A percentile compares a stretch with the other conserved stretches of the same genome.
phyloP scores from a whole-genome alignment of 2,329 filamentous ascomycete genomes.

The Zalaria obscura region DNA sequence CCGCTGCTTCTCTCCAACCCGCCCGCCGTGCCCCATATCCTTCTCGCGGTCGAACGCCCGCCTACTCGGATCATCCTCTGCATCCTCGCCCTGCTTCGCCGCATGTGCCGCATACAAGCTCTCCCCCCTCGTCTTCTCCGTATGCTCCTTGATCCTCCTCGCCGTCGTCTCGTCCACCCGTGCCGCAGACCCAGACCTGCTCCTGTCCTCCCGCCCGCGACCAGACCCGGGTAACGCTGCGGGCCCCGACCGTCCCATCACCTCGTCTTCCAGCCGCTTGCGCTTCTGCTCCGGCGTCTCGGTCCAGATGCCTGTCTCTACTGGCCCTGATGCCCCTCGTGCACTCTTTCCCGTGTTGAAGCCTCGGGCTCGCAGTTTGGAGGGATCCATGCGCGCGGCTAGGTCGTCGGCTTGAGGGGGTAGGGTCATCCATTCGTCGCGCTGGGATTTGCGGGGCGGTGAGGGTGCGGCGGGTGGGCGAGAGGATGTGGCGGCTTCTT shows the following conservation, averaged over 20 bases:
- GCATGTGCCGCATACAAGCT: constrained; percentile 31
- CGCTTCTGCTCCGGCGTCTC: constrained; percentile 84
- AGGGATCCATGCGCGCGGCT: constrained; percentile 58
- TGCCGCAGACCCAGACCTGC: not conserved
- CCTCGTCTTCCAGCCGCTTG: constrained; percentile 63
- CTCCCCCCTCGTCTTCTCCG: constrained; percentile 22
- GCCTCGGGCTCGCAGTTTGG: constrained; percentile 65
- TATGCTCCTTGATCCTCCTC: constrained; percentile 43
- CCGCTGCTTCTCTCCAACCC: constrained; percentile 51
- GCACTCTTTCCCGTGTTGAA: constrained; percentile 61
- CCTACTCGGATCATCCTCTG: constrained; percentile 83
- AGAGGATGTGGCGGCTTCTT: constrained; percentile 10
- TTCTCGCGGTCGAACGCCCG: constrained; percentile 84
- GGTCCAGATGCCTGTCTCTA: constrained; percentile 47
- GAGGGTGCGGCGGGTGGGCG: not conserved
- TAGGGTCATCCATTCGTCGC: constrained; percentile 54
- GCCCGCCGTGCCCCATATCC: constrained; percentile 69
- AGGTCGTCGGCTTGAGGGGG: constrained; percentile 35
- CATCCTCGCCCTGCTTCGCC: constrained; percentile 36
- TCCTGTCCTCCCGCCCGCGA: constrained; percentile 1
- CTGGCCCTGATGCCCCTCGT: constrained; percentile 18
- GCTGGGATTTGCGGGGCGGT: constrained; percentile 31
- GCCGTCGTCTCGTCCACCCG: constrained; percentile 25
- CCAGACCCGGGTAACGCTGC: constrained; percentile 9
- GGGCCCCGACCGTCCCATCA: constrained; percentile 35